Base-by-base conservation (phyloP, 208 protist genomes). In the Trypanosoma melophagium region DNA sequence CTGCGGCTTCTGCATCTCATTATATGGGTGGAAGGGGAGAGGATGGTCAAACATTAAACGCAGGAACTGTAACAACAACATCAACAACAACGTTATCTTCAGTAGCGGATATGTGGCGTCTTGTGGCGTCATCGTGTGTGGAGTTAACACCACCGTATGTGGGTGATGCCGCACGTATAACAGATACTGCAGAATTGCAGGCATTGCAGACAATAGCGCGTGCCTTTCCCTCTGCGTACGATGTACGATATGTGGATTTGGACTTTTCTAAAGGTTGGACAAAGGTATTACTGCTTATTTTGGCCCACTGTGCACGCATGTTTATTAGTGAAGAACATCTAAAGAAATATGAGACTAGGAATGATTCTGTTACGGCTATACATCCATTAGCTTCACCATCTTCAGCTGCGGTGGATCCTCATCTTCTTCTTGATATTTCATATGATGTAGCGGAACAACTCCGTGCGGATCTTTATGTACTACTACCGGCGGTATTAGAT, bases 241-340 rank as follows among this genome's bases (percentile, higher is more conserved):
- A 63, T 14, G 81, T 96, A 52, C 74, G 69, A 28, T 86, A 86
- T 64, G 61, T 91, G 42, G 80, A 91, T 63, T 47, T 90, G 31
- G 84, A 94, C 73, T 93, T 90, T 65, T 55, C 44, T 25, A 69
- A 73, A 52, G 47, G 71, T 9, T 68, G 61, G 38, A 82, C 70
- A 55, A 96, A 96, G 76, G 70, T 93, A 24, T 88, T 80, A 51
- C 49, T 93, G 7, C 83, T 93, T 40, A 57, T 92, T 40, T 76
- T 93, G 14, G 83, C 84, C 42, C 81, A 90, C 69, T 87, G 84
- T 65, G 81, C 83, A 24, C 83, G 87, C 17, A 78, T 93, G 56
- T 83, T 93, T 56, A 70, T 76, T 9, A 19, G 24, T 16, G 50
- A 41, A 35, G 28, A 35, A 35, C 28, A 10, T 28, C 4, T 50